Evolutionary conservation across 1,139 yeast species (phyloP), one percentile per base, ranked within the genome.

Genomic region (Pneumocystis sp.): DNA sequence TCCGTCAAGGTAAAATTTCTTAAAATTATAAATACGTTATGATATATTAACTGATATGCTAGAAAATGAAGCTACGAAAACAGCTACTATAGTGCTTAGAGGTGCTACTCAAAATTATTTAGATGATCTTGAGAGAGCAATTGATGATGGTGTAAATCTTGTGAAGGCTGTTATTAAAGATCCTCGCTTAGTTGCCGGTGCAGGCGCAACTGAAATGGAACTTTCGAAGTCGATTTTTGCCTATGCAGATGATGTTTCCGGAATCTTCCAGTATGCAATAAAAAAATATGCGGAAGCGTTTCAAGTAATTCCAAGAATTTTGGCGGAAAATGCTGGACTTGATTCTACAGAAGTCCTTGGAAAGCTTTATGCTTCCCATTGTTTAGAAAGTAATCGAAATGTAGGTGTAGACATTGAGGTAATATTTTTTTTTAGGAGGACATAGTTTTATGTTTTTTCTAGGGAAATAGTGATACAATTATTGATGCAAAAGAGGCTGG

Each of bases 31-130:
- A 29, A 7, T 50, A 25, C 31, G 17, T 35, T 62, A 19, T 17
- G 21, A 7, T 50, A 25, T 39, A 17, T 35, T 62, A 19, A n/a
- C 29, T 63, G 4, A 40, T 19, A n/a, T n/a, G 4, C 15, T 34
- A 66, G 71, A 67, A 59, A 65, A 67, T 12, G 83, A 80, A 70
- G 72, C 74, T 59, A 85, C 96, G 40, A 82, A 88, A 71, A 93
- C 98, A 4, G 86, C 97, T 15, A 93, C 98, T 8, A 90, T 93
- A 71, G 86, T 93, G 63, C 80, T 95, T 65, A 85, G 98, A 76
- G 98, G 98, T 66, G 98, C 98, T 61, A 93, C 98, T n/a, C 95
- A 90, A 76, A 90, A 89, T 76, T 84, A 82, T 74, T 80, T 93
- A 73, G 98, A 95, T 72, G 97, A 93, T 74, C 83, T 93, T 67